Evolutionary conservation across 768 basidiomycete genomes (phyloP).

Genomic region (Collybia mongolica): DNA sequence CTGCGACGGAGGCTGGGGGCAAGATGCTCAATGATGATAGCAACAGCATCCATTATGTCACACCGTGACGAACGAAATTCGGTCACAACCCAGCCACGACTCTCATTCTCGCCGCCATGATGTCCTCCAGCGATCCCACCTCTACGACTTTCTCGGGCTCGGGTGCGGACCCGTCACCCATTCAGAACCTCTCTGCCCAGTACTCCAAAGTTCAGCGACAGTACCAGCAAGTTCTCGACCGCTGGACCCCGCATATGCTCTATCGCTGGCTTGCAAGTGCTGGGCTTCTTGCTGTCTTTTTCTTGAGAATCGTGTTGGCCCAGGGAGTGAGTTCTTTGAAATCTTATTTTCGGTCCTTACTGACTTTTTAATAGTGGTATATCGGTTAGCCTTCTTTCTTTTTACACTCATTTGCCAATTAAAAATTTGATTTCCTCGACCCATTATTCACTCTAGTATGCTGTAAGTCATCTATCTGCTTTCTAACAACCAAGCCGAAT

Average conservation of each 20-base stretch:
- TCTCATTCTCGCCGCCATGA: constrained; percentile 35
- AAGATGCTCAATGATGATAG: constrained; percentile 24
- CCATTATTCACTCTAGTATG: constrained; percentile 44
- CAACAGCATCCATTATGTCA: constrained; percentile 19
- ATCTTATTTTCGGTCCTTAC: neutral
- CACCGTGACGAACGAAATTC: constrained; percentile 11
- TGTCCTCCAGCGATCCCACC: constrained; percentile 38
- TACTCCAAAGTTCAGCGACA: constrained; percentile 63
- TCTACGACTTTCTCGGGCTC: constrained; percentile 27
- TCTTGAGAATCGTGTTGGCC: constrained; percentile 80
- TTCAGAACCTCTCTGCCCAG: constrained; percentile 45
- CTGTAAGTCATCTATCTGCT: constrained; percentile 47
- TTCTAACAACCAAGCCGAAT: neutral
- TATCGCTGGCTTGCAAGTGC: constrained; percentile 85
- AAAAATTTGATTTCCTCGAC: neutral
- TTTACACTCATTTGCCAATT: neutral
- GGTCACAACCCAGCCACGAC: constrained; percentile 15
- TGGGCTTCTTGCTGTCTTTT: constrained; percentile 71
- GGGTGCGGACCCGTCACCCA: constrained; percentile 43
- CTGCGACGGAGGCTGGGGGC: constrained; percentile 1
- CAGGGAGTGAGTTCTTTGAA: constrained; percentile 72
- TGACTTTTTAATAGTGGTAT: constrained; percentile 66
- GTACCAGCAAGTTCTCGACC: constrained; percentile 89
- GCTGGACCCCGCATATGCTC: constrained; percentile 86
- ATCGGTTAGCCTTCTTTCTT: constrained; percentile 61